Conservation (phyloP, 2,329 filamentous ascomycete species). For the Penicillium polonicum region DNA sequence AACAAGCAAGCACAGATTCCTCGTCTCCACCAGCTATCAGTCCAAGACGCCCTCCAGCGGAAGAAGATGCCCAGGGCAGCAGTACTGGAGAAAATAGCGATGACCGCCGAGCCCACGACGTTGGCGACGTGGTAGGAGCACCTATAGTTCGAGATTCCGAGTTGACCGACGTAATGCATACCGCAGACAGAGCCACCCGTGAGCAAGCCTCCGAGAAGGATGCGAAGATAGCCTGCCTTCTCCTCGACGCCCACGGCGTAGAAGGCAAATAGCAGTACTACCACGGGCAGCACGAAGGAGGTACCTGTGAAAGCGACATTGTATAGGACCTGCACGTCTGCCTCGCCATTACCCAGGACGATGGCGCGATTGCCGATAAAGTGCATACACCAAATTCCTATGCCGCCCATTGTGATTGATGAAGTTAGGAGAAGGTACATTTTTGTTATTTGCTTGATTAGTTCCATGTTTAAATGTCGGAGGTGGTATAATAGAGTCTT, state of each 20-base stretch:
- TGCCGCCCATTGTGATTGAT: conserved; percentile 69
- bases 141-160: conserved; percentile 74
- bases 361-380: conserved; percentile 82
- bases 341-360: conserved; percentile 62
- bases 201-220: conserved; percentile 63
- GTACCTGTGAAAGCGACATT: conserved; percentile 68
- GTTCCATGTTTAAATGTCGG: neutral
- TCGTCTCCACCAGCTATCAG: conserved; percentile 74
- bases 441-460: neutral
- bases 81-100: conserved; percentile 70
- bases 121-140: conserved; percentile 61
- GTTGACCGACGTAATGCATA: conserved; percentile 88
- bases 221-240: conserved; percentile 57
- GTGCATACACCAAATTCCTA: conserved; percentile 77
- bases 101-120: conserved; percentile 67
- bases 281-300: conserved; percentile 76
- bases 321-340: conserved; percentile 70
- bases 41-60: conserved; percentile 72
- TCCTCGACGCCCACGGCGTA: conserved; percentile 64
- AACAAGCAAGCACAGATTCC: conserved; percentile 65
- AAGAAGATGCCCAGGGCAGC: conserved; percentile 74
- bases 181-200: conserved; percentile 74
- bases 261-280: conserved; percentile 72
- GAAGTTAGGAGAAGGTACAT: conserved; percentile 64
- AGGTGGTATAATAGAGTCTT: neutral